phyloP scores from a whole-genome alignment of 768 basidiomycete species.

The Lentinula sp. region DNA sequence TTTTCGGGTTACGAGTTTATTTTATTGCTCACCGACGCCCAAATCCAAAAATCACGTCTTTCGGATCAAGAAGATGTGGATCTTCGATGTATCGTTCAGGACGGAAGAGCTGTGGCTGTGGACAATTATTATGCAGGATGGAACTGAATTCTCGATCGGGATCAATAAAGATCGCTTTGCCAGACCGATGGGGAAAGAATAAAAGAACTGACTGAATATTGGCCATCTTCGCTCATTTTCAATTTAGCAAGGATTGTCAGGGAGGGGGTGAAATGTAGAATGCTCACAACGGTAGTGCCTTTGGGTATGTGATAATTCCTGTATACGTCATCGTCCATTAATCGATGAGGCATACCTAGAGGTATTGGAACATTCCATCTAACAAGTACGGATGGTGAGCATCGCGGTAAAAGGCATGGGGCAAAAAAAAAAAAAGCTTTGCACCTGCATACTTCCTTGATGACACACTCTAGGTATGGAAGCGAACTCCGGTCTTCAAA shows the following conservation, averaged over 20 bases:
- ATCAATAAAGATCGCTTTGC: background rate
- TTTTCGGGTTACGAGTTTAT: background rate
- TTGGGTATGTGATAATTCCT: constrained; percentile 38
- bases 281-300: constrained; percentile 28
- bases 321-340: constrained; percentile 47
- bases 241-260: constrained; percentile 23
- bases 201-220: constrained; percentile 8
- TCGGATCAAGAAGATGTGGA: constrained; percentile 34
- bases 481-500: constrained; percentile 35
- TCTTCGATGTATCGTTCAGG: constrained; percentile 45
- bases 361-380: constrained; percentile 47
- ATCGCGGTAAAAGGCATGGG: background rate
- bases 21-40: constrained; percentile 37
- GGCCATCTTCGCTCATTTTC: background rate
- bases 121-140: constrained; percentile 36
- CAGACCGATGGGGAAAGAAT: background rate
- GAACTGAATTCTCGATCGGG: constrained; percentile 19
- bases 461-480: constrained; percentile 40
- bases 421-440: constrained; percentile 5
- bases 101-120: constrained; percentile 37
- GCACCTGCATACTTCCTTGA: constrained; percentile 43
- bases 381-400: constrained; percentile 5
- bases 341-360: constrained; percentile 44
- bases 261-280: background rate
- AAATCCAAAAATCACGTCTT: constrained; percentile 50